phyloP scores from a whole-genome alignment of 805 yeast genomes.

The Metschnikowia lochheadii region DNA sequence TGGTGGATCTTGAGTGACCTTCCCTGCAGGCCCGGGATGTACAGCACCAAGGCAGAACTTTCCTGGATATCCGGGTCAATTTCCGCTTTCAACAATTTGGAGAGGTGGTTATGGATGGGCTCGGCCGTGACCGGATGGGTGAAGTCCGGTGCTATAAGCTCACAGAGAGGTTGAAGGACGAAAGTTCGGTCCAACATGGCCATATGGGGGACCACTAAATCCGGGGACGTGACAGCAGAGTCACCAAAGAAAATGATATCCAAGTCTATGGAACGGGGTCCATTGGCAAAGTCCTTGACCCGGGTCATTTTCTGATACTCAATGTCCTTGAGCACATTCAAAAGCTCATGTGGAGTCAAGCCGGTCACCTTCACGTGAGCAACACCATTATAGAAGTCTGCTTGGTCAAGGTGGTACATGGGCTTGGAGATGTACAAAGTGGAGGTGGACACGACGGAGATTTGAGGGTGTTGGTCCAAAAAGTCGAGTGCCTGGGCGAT shows the following conservation, averaged over 20 bases:
- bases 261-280: constrained; percentile 88
- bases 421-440: constrained; percentile 86
- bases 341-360: constrained; percentile 56
- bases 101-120: constrained; percentile 65
- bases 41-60: constrained; percentile 45
- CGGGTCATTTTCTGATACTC: constrained; percentile 72
- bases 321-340: constrained; percentile 61
- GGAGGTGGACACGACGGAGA: constrained; percentile 59
- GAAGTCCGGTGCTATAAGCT: constrained; percentile 60
- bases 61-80: constrained; percentile 46
- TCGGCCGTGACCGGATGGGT: constrained; percentile 86
- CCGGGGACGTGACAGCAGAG: constrained; percentile 48
- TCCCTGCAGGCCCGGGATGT: constrained; percentile 40
- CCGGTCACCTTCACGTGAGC: constrained; percentile 58
- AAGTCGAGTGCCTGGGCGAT: constrained; percentile 52
- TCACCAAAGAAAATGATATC: constrained; percentile 78
- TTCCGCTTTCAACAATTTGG: constrained; percentile 38
- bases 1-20: constrained; percentile 39
- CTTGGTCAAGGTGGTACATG: constrained; percentile 82
- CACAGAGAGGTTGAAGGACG: constrained; percentile 86
- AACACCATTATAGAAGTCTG: constrained; percentile 81
- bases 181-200: constrained; percentile 86
- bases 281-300: constrained; percentile 77
- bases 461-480: constrained; percentile 32
- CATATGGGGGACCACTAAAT: constrained; percentile 78